Evolutionary conservation across 768 basidiomycete genomes (phyloP), one percentile per base, ranked within the genome.

Genomic region (Tephrocybe rancida): DNA sequence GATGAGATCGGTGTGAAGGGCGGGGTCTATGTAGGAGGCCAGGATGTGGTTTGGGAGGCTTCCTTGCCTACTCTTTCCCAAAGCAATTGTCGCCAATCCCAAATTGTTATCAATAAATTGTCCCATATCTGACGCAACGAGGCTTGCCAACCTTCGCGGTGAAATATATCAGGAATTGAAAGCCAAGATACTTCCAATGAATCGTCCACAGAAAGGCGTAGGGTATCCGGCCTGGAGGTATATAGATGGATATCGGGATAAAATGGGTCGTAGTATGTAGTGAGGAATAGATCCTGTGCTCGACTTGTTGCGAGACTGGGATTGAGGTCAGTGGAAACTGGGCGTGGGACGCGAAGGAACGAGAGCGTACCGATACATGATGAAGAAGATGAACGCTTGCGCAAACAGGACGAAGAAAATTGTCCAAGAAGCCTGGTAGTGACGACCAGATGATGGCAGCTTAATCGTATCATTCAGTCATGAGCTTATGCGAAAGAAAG

Each of bases 251-350:
- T 76, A 62, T 90, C 85, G 14, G 87, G 85, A 64, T 88, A 82
- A 70, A 88, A 83, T 52, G 90, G 86, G 64, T 92, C 88, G 61
- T 87, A 90, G 60, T 90, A 91, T 54, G 81, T 85, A 55, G 84
- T 87, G 61, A 90, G 74, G 68, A 88, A 91, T 26, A 83, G 71
- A 21, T 80, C 73, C 62, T 67, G 75, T 41, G 86, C 82, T 44
- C 73, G 76, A 26, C 67, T 65, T 43, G 70, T 60, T 54, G 78
- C 75, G 60, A 83, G 57, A 59, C 88, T 84, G 55, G 3, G 59
- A 14, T 43, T 26, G 50, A 53, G 27, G 52, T 64, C 24, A 64
- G 52, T 30, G 14, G 29, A 19, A 37, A 16, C 16, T 7, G 10
- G 24, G 35, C 39, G 8, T 18, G 53, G 34, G n/a, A 35, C 11